Conservation (phyloP, 108 stramenopile genomes). For the Cylindrotheca closterium region DNA sequence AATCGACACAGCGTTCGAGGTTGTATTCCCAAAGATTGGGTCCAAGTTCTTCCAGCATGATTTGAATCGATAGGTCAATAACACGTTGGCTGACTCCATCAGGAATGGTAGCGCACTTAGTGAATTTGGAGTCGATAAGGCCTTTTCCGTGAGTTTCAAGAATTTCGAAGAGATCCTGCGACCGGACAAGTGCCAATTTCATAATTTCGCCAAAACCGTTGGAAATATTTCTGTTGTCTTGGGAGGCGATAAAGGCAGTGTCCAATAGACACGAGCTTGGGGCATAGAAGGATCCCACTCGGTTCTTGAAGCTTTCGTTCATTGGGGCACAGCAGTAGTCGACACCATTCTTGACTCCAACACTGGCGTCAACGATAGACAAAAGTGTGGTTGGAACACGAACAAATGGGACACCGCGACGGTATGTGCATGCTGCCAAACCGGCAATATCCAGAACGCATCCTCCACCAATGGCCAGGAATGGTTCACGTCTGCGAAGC, state of each 20-base stretch:
- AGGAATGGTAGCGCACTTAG: constrained; percentile 44
- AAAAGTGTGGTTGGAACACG: constrained; percentile 94
- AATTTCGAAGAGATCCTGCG: constrained; percentile 86
- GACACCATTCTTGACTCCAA: constrained; percentile 96
- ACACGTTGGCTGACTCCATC: constrained; percentile 80
- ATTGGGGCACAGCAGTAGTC: constrained; percentile 86
- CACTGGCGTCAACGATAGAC: constrained; percentile 95
- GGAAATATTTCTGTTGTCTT: constrained; percentile 82
- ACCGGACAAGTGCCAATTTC: constrained; percentile 92
- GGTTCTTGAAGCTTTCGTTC: constrained; percentile 93
- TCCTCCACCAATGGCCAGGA: constrained; percentile 95
- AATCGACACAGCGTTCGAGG: constrained; percentile 91
- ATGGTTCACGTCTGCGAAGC: constrained; percentile 90
- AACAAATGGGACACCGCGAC: constrained; percentile 90
- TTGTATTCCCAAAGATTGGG: constrained; percentile 96
- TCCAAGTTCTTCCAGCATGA: constrained; percentile 96
- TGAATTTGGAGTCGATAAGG: constrained; percentile 75
- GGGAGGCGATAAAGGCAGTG: constrained; percentile 86
- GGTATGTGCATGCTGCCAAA: constrained; percentile 93
- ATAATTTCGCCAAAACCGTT: constrained; percentile 96
- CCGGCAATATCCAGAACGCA: constrained; percentile 93
- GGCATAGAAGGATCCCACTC: constrained; percentile 93
- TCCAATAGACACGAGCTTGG: constrained; percentile 85
- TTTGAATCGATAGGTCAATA: constrained; percentile 93
- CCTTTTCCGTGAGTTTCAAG: constrained; percentile 90